A percentile compares a stretch with the other conserved stretches of the same genome.
phyloP scores from a whole-genome alignment of 2,329 filamentous ascomycete genomes.

The Drechslerella coelobrocha region DNA sequence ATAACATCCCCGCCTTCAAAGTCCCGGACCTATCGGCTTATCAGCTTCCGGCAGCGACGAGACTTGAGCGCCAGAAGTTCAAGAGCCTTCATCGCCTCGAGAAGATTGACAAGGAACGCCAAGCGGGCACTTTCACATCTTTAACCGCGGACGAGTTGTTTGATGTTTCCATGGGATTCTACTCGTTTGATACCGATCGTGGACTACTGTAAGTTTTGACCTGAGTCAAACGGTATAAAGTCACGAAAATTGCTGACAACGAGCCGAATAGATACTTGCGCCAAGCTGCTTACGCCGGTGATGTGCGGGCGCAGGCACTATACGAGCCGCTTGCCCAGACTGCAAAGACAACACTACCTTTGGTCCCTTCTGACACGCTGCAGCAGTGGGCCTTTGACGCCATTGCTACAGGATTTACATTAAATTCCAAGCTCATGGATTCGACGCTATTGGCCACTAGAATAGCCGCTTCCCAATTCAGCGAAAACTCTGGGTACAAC shows the following conservation, averaged over 20 bases:
- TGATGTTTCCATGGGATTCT: constrained; percentile 43
- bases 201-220: constrained; percentile 21
- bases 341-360: neutral
- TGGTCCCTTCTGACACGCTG: constrained; percentile 27
- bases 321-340: constrained; percentile 17
- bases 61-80: constrained; percentile 13
- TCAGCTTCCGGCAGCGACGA: constrained; percentile 1
- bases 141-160: constrained; percentile 30
- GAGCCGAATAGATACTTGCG: constrained; percentile 17
- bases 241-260: neutral
- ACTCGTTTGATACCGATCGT: constrained; percentile 30
- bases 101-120: constrained; percentile 38
- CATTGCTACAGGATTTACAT: constrained; percentile 29
- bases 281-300: constrained; percentile 30
- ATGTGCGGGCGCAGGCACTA: constrained; percentile 38
- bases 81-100: constrained; percentile 32
- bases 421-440: neutral
- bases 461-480: constrained; percentile 33
- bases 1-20: constrained; percentile 30
- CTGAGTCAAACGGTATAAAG: neutral
- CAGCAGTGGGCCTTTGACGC: constrained; percentile 46
- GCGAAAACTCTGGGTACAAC: constrained; percentile 38
- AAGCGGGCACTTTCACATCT: constrained; percentile 23
- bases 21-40: constrained; percentile 13
- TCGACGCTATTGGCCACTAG: neutral